Base-by-base conservation (phyloP, 2,329 filamentous ascomycete species). In the Podosphaera leucotricha region DNA sequence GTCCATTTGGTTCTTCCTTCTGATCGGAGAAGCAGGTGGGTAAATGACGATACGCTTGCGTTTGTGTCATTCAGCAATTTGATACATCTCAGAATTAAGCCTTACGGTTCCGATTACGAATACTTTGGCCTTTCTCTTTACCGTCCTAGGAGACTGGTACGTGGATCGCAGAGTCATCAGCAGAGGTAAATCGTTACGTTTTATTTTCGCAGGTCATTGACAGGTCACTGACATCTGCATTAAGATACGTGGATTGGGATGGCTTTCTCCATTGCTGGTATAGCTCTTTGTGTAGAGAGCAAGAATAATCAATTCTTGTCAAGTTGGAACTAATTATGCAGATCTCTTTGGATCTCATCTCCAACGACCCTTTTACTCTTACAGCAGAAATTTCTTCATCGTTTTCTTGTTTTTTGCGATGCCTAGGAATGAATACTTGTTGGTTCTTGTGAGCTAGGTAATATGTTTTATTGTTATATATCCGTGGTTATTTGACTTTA, bases 101-200 rank as follows among this genome's bases (percentile, higher is more conserved):
- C 66, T 95, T 49, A 94, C 86, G 2, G 86, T 95, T 0, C 87
- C 87, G 1, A 90, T 95, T 49, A 86, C 87, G 1, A 95, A 95
- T 56, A 92, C 85, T 0, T 64, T 92, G 55, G 87, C 87, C 0
- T 95, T 95, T 53, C 62, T 95, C n/a, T 95, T 94, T 57, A 95
- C 87, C 0, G 86, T 94, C 1, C 56, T 94, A 11, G 87, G 86
- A 0, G 87, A 95, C 54, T 95, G 86, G 85, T 92, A 79, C 67
- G 84, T 87, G 0, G 87, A 94, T 55, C 75, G 75, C 48, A 95
- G 94, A 60, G 80, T 86, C 1, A 92, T 95, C 48, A 81, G 77
- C 52, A 71, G 75, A 66, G 74, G 82, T 85, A 64, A 55, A 20
- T 20, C n/a, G n/a, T n/a, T n/a, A n/a, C n/a, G n/a, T n/a, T n/a